Percentiles rank a stretch among this genome's conserved stretches.
phyloP scores from a whole-genome alignment of 176 grass and related monocot genomes.

The Zizania latifolia region DNA sequence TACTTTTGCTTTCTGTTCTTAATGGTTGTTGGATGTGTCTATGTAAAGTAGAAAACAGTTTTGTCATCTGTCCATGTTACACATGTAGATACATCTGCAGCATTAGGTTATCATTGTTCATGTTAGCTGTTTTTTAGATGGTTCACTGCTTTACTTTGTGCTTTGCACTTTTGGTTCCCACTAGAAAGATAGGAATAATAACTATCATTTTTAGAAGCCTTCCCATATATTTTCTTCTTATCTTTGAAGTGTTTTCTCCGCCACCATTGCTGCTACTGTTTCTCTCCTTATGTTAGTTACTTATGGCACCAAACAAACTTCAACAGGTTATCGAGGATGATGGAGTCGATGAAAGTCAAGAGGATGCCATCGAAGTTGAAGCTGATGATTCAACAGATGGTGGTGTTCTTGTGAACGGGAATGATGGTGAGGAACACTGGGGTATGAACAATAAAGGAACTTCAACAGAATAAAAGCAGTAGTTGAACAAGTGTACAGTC shows the following conservation, averaged over 20 bases:
- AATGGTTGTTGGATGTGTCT: too few species aligned
- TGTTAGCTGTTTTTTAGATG: not conserved
- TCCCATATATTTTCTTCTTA: not conserved
- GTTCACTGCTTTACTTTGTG: not conserved
- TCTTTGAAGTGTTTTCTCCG: not conserved
- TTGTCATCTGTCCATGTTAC: too few species aligned
- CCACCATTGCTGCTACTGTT: not conserved
- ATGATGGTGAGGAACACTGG: slow-evolving; percentile 67
- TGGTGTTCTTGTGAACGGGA: slow-evolving; percentile 55
- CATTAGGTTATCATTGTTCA: not conserved
- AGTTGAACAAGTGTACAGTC: slow-evolving; percentile 30
- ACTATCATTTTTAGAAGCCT: not conserved
- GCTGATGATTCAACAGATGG: slow-evolving; percentile 45
- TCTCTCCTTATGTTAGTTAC: not conserved
- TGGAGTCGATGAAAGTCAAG: slow-evolving; percentile 4
- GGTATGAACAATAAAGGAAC: slow-evolving; percentile 50
- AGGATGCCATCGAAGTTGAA: slow-evolving; percentile 42
- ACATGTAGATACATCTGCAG: too few species aligned
- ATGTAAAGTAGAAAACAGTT: too few species aligned
- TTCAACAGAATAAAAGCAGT: slow-evolving; percentile 34
- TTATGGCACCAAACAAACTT: slow-evolving; percentile 12
- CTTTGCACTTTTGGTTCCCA: not conserved
- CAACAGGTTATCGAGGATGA: slow-evolving; percentile 29
- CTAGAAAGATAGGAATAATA: not conserved
- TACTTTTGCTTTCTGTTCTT: not conserved